These are phyloP conservation scores for Beta lomatogona DNA, from an alignment of 179 eudicot genomes.

Conservation along the genomic window DNA sequence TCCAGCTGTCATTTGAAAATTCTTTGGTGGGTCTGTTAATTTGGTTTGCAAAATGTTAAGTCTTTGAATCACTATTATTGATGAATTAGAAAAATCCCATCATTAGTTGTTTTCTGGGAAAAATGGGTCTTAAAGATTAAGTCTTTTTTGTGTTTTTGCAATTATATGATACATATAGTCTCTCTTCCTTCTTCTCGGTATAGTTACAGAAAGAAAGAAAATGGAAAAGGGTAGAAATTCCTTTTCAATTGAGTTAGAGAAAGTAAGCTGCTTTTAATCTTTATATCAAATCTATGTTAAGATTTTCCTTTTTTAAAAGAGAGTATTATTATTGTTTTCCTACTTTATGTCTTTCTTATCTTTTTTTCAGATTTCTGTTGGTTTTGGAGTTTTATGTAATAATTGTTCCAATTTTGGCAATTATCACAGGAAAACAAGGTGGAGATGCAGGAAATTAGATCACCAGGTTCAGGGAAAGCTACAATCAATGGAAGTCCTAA, in stretches of 20 bases:
- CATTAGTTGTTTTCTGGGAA: no score
- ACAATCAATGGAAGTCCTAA: constrained; percentile 38
- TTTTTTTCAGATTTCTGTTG: background rate
- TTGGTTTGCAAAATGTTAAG: constrained; percentile 3
- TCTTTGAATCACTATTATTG: background rate
- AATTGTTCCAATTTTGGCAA: constrained; percentile 10
- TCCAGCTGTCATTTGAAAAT: constrained; percentile 26
- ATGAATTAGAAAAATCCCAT: no score
- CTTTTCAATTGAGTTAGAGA: constrained; percentile 28
- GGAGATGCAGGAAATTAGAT: constrained; percentile 33
- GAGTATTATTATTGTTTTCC: background rate
- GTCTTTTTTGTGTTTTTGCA: constrained; percentile 4
- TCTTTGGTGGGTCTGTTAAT: constrained; percentile 16
- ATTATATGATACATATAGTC: background rate
- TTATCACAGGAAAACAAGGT: constrained; percentile 33
- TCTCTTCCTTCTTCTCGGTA: background rate
- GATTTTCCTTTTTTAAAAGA: background rate
- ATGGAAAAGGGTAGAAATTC: constrained; percentile 25
- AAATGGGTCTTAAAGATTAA: constrained; percentile 25
- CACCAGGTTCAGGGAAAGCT: constrained; percentile 30
- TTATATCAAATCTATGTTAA: constrained; percentile 3
- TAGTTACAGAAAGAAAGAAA: background rate
- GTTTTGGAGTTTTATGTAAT: constrained; percentile 10
- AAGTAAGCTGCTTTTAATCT: constrained; percentile 27
- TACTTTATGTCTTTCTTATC: background rate